Evolutionary conservation across 2,329 filamentous ascomycete genomes (phyloP), one percentile per base, ranked within the genome.

Genomic region (Neonectria sp.): DNA sequence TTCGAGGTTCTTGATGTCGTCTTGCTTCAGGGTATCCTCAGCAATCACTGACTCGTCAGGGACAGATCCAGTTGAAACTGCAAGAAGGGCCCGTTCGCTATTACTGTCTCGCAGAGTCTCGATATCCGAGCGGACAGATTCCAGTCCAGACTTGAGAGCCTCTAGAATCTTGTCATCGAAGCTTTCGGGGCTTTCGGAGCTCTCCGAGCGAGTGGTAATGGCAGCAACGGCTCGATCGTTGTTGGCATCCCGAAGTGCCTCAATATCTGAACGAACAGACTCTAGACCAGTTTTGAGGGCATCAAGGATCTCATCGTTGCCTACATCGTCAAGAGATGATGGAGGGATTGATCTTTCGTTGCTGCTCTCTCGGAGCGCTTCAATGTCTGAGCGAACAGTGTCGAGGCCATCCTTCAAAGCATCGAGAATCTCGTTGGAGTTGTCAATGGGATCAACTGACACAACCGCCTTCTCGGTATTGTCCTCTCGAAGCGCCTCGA

Each of bases 1-100:
- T 78, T 98, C 96, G 43, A 98, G 89, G 66, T 93, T 93, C 79
- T 95, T 94, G 70, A 98, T 91, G 71, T 97, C 94, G 56, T 92
- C 89, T 17, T 89, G 87, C 78, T 88, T 90, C 55, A 92, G 82
- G 55, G 85, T 81, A 48, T 91, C 88, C 1, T 82, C 79, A 0
- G 86, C 79, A 37, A 79, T 68, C 6, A 77, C 68, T 17, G 78
- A 73, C 24, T 75, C 72, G 15, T 78, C 78, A 2, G 61, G 59
- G 17, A 70, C 56, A 5, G 74, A 68, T 3, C 75, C 71, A 7
- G 49, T 67, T 2, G 72, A 56, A 27, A 79, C 65, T 2, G 75
- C 69, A 3, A 86, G 83, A n/a, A 91, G 83, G 6, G 90, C 87
- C 37, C 74, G 71, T 17, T 82, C 82, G 49, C 79, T 80, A 63